Evolutionary conservation across 495 filamentous ascomycete genomes (phyloP).

Genomic region (Hyaloscypha bicolor): DNA sequence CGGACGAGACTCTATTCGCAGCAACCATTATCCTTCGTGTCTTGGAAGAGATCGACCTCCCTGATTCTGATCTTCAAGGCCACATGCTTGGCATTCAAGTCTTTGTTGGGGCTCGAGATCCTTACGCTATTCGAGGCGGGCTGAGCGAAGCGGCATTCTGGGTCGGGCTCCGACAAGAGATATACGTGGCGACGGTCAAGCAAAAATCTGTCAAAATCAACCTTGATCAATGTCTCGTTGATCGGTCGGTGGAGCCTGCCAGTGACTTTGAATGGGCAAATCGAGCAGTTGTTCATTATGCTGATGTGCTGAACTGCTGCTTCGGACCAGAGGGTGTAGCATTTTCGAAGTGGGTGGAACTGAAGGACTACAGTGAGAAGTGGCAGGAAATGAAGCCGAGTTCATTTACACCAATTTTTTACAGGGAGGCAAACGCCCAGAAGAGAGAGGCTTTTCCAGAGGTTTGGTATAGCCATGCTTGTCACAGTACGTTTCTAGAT

Average conservation of each 20-base stretch:
- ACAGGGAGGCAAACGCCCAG: conserved; percentile 26
- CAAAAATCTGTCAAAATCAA: conserved; percentile 45
- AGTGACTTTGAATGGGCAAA: conserved; percentile 56
- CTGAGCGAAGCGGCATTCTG: conserved; percentile 55
- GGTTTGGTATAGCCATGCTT: conserved; percentile 49
- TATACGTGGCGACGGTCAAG: conserved; percentile 57
- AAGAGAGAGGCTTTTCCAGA: conserved; percentile 42
- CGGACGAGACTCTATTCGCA: conserved; percentile 61
- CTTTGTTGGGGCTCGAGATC: conserved; percentile 45
- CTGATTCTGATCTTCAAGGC: conserved; percentile 43
- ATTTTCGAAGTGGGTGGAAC: conserved; percentile 37
- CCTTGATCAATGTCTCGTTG: conserved; percentile 43
- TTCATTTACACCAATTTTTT: conserved; percentile 44
- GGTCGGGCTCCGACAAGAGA: conserved; percentile 60
- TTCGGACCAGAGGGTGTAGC: conserved; percentile 39
- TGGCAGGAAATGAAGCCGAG: conserved; percentile 41
- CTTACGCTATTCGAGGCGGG: conserved; percentile 40
- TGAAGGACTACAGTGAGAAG: conserved; percentile 35
- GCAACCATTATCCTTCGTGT: conserved; percentile 63
- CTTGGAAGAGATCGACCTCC: conserved; percentile 61
- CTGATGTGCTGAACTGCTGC: conserved; percentile 55
- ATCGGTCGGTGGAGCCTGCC: conserved; percentile 42
- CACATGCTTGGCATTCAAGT: conserved; percentile 55
- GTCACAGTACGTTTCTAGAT: conserved; percentile 42
- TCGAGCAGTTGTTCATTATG: conserved; percentile 53